Evolutionary conservation across 169 alveolate species (phyloP).

Genomic region (Cryptosporidium viatorum): DNA sequence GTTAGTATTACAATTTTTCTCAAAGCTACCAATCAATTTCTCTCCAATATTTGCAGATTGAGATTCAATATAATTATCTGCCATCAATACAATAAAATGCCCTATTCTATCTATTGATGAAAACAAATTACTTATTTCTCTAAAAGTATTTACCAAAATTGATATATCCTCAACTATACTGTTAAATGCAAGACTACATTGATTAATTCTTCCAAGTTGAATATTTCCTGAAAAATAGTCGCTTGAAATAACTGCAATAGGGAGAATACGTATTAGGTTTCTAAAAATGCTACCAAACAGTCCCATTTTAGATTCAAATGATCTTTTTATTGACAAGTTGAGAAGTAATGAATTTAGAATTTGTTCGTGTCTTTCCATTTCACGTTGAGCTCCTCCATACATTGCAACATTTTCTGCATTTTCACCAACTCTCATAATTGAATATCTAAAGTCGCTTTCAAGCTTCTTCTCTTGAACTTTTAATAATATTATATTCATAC

Average conservation of each 20-base stretch:
- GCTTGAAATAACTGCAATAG: slow-evolving; percentile 61
- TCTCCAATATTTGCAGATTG: slow-evolving; percentile 29
- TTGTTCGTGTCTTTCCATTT: slow-evolving; percentile 13
- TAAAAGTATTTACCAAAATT: slow-evolving; percentile 70
- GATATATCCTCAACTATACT: slow-evolving; percentile 59
- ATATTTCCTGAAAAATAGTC: slow-evolving; percentile 65
- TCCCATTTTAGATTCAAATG: slow-evolving; percentile 55
- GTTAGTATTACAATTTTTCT: neutral
- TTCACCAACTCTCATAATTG: slow-evolving; percentile 74
- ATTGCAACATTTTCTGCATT: slow-evolving; percentile 78
- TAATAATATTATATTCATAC: slow-evolving; percentile 20
- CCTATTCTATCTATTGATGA: slow-evolving; percentile 73
- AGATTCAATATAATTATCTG: slow-evolving; percentile 30
- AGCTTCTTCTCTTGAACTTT: slow-evolving; percentile 55
- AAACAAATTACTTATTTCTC: slow-evolving; percentile 54
- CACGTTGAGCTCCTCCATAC: slow-evolving; percentile 73
- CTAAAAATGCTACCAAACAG: slow-evolving; percentile 54
- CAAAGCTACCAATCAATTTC: neutral
- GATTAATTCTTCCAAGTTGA: slow-evolving; percentile 63
- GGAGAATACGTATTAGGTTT: slow-evolving; percentile 63
- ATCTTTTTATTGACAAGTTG: slow-evolving; percentile 4
- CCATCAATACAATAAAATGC: slow-evolving; percentile 51
- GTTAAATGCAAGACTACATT: slow-evolving; percentile 62
- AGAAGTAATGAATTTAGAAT: slow-evolving; percentile 8
- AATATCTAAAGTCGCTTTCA: slow-evolving; percentile 75